Base-by-base conservation (phyloP, 495 filamentous ascomycete genomes). In the Penicillium alfredii region DNA sequence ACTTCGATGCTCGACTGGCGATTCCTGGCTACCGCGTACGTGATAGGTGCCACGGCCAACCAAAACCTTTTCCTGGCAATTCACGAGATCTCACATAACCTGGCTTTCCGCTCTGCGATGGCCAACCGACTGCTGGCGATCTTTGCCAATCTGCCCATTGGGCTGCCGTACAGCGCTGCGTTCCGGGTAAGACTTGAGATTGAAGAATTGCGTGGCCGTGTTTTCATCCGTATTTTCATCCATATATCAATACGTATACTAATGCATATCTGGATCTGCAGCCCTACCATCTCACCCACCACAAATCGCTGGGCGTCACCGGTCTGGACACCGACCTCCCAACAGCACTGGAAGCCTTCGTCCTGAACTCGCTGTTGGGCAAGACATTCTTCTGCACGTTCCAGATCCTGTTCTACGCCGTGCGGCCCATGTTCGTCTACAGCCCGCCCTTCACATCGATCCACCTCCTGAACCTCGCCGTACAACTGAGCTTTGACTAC, bases 301-400 rank as follows among this genome's bases (percentile, higher is more conserved):
- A 99, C 76, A 99, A 99, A 64, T 92, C 88, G 30, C 85, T 99
- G 38, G 93, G 93, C 46, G 89, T 99, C 26, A 84, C 92, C 45
- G 93, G 93, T 30, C 78, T 97, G 29, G 93, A 99, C 64, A 93
- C 89, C 33, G 93, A 99, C 50, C 81, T 99, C 3, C 93, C 93
- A 7, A 97, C 93, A 18, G 76, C 84, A 42, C 60, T 94, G 27
- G 93, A 99, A 68, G 93, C 88, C 49, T 60, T 94, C 58, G 82
- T 97, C 62, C 82, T 99, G 44, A 83, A 96, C 72, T 94, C 87
- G n/a, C 74, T 99, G 54, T 76, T 89, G 11, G 93, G 93, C 50
- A 99, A 99, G 60, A 84, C 93, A 43, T 97, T 99, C 73, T 99
- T 99, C 77, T 93, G 86, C 71, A 97, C 93, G 48, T 97, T 96